Evolutionary conservation across 768 basidiomycete species (phyloP).

Genomic region (Dictyophora rubrovolvata): DNA sequence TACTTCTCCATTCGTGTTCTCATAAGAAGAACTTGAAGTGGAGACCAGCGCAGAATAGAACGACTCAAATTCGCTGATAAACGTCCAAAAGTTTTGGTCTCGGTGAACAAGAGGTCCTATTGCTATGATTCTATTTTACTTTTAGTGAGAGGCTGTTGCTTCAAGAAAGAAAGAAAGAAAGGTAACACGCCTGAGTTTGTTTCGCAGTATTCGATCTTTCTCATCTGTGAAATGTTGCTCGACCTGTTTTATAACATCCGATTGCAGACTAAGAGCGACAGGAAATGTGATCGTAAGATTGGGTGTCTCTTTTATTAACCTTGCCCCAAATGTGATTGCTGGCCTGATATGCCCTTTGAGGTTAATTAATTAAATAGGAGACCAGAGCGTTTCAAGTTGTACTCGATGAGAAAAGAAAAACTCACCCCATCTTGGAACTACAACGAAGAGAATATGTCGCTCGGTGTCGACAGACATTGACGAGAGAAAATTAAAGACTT

Average conservation of each 20-base stretch:
- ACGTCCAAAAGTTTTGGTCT: neutral
- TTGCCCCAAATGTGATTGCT: neutral
- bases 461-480: neutral
- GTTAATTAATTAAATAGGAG: neutral
- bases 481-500: too few species aligned
- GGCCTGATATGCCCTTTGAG: neutral
- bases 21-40: neutral
- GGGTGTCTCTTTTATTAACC: neutral
- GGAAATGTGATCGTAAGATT: conserved; percentile 1
- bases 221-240: neutral
- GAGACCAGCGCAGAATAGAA: neutral
- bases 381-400: neutral
- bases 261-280: neutral
- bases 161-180: neutral
- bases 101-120: neutral
- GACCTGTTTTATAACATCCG: neutral
- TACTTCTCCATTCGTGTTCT: neutral
- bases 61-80: neutral
- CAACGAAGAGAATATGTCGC: neutral
- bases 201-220: neutral
- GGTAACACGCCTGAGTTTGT: neutral
- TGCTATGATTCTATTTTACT: neutral
- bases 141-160: neutral
- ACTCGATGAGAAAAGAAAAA: neutral
- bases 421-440: neutral